Conservation (phyloP, 2,329 filamentous ascomycete genomes). For the Amauroascus verrucosus region DNA sequence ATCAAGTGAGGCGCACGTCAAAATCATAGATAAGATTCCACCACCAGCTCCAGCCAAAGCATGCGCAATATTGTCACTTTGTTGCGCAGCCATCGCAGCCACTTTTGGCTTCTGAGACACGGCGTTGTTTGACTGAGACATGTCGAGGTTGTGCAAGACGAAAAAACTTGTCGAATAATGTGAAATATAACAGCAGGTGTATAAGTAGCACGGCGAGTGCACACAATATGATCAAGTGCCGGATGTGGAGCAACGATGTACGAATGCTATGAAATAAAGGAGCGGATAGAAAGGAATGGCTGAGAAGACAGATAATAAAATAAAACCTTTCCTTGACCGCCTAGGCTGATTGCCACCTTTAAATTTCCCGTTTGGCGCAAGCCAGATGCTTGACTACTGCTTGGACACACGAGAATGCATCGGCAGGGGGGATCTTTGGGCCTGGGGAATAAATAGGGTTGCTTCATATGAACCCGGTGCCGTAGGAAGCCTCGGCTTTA, state of each 20-base stretch:
- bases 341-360: not conserved
- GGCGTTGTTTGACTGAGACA: slow-evolving; percentile 32
- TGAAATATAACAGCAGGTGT: not conserved
- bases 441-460: not conserved
- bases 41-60: slow-evolving; percentile 87
- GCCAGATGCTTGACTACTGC: not conserved
- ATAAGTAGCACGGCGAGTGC: not conserved
- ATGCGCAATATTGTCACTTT: slow-evolving; percentile 95
- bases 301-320: not conserved
- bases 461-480: slow-evolving; percentile 11
- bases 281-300: not conserved
- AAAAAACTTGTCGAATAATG: not conserved
- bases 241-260: not conserved
- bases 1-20: slow-evolving; percentile 55
- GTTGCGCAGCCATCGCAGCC: slow-evolving; percentile 58
- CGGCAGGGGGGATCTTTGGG: slow-evolving; percentile 9
- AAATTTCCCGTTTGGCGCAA: not conserved
- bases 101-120: slow-evolving; percentile 30
- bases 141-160: slow-evolving; percentile 16
- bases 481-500: slow-evolving; percentile 12
- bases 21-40: slow-evolving; percentile 85
- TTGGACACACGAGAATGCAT: slow-evolving; percentile 12
- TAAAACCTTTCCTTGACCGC: not conserved
- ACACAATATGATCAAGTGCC: not conserved
- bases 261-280: not conserved